phyloP scores from a whole-genome alignment of 768 basidiomycete species.

The Auricularia cornea region DNA sequence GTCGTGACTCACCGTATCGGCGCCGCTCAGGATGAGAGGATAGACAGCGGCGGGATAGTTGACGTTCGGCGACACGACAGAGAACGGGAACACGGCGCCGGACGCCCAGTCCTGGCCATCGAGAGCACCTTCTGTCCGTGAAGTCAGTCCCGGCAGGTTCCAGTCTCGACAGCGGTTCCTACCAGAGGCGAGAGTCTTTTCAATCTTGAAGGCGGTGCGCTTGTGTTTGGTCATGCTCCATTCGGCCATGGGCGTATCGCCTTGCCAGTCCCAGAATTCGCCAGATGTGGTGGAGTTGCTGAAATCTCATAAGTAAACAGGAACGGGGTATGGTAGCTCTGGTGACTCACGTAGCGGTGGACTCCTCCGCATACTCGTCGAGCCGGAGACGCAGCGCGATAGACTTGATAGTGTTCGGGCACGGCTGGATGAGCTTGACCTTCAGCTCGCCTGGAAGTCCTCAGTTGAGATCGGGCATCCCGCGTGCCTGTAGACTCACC shows the following conservation, averaged over 20 bases:
- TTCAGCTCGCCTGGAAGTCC: background rate
- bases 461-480: background rate
- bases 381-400: background rate
- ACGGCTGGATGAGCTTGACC: background rate
- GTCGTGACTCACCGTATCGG: background rate
- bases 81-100: background rate
- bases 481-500: background rate
- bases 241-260: background rate
- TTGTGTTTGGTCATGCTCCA: background rate
- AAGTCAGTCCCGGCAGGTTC: background rate
- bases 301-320: background rate
- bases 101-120: background rate
- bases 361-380: background rate
- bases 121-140: background rate
- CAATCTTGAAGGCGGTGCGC: background rate
- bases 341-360: too few species aligned
- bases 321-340: too few species aligned
- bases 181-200: background rate
- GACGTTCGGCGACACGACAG: background rate
- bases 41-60: background rate
- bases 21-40: background rate
- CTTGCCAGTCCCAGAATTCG: background rate
- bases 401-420: background rate
- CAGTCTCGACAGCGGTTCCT: too few species aligned
- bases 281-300: background rate